Evolutionary conservation across 23 red algal genomes (phyloP).

Genomic region (Pyropia haitanensis): DNA sequence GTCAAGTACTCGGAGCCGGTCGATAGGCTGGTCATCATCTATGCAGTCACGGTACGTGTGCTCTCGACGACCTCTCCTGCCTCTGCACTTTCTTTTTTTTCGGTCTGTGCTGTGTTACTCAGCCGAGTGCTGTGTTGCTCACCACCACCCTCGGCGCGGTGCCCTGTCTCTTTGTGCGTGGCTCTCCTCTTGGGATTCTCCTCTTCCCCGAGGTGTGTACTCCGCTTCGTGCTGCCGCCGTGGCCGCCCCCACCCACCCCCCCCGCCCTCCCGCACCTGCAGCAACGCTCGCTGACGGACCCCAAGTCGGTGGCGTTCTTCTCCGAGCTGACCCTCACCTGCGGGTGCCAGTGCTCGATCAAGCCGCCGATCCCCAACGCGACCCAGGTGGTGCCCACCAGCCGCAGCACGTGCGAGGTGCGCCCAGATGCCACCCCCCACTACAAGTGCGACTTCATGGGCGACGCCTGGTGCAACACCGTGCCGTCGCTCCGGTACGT

Average conservation of each 20-base stretch:
- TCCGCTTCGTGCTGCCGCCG: no score
- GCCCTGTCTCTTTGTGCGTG: no score
- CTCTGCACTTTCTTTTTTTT: no score
- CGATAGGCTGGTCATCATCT: constrained; percentile 35
- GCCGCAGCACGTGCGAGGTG: constrained; percentile 11
- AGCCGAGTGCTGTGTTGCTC: no score
- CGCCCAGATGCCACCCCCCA: constrained; percentile 1
- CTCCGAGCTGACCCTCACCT: constrained; percentile 25
- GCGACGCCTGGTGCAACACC: constrained; percentile 11
- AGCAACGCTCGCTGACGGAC: background rate
- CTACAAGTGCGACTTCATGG: constrained; percentile 36
- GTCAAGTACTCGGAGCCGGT: background rate
- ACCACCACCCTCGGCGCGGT: no score
- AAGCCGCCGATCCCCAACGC: background rate
- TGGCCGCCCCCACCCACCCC: no score
- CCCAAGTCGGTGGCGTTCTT: constrained; percentile 29
- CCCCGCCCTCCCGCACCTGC: no score
- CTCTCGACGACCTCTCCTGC: no score
- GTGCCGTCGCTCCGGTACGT: no score
- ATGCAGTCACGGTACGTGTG: constrained; percentile 11
- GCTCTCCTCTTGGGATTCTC: no score
- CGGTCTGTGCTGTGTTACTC: no score
- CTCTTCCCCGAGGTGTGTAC: no score
- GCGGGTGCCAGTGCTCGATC: constrained; percentile 32
- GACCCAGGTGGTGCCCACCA: constrained; percentile 6